These are phyloP conservation scores for Gillenia trifoliata DNA, from an alignment of 306 rosid genomes.

Conservation along the genomic window DNA sequence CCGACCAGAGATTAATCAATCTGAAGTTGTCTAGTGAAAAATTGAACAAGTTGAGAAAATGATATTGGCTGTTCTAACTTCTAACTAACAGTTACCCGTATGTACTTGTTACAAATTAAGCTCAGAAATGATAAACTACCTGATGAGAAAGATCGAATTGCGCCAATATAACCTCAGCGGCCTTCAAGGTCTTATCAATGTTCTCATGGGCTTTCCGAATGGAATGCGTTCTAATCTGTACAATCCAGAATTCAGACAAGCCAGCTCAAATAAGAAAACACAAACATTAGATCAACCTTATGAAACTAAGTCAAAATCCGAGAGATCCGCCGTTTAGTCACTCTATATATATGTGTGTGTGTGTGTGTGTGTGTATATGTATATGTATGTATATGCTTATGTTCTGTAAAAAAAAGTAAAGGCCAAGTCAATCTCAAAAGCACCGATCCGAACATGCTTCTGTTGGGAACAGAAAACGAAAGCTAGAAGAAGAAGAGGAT, in stretches of 20 bases:
- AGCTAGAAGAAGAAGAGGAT: not conserved
- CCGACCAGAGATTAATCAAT: no score
- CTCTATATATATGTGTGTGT: no score
- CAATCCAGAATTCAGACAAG: slow-evolving; percentile 24
- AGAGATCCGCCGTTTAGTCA: slow-evolving; percentile 32
- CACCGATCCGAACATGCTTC: not conserved
- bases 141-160: slow-evolving; percentile 89
- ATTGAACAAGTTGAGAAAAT: not conserved
- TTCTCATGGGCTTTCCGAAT: slow-evolving; percentile 96
- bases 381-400: no score
- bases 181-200: slow-evolving; percentile 82
- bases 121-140: slow-evolving; percentile 28
- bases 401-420: slow-evolving; percentile 19
- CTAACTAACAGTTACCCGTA: not conserved
- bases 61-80: not conserved
- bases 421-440: slow-evolving; percentile 28
- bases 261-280: not conserved
- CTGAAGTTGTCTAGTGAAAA: not conserved
- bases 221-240: slow-evolving; percentile 83
- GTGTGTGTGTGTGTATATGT: no score
- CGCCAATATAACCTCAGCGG: slow-evolving; percentile 78
- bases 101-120: not conserved
- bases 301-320: slow-evolving; percentile 7
- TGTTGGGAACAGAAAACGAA: slow-evolving; percentile 7
- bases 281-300: not conserved